Conservation (phyloP, 2,329 filamentous ascomycete species). For the Amauroascus verrucosus region DNA sequence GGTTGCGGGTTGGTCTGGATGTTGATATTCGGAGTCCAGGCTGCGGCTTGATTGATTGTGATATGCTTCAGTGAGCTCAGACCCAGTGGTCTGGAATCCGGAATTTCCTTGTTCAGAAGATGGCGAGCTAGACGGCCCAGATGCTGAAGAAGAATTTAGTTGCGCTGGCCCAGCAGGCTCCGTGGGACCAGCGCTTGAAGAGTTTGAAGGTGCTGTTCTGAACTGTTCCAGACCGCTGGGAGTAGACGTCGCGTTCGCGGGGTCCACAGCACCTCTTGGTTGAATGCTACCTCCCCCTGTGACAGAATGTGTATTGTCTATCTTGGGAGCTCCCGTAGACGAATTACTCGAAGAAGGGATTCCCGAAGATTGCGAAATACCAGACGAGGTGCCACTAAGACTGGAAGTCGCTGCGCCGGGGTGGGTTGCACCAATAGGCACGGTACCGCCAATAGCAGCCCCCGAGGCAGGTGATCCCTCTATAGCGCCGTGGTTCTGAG, state of each 20-base stretch:
- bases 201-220: constrained; percentile 16
- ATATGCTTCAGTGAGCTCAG: neutral
- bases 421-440: neutral
- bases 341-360: neutral
- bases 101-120: constrained; percentile 1
- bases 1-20: neutral
- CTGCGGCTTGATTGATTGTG: neutral
- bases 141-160: neutral
- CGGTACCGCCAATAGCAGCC: neutral
- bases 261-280: neutral
- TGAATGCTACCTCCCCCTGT: neutral
- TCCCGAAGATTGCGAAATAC: neutral
- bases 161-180: neutral
- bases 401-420: neutral
- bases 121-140: neutral
- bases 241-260: neutral
- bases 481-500: neutral
- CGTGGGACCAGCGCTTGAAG: constrained; percentile 21
- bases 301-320: neutral
- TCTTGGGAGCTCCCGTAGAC: neutral
- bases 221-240: constrained; percentile 6
- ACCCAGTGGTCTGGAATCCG: neutral
- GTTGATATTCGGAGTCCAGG: neutral
- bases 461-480: neutral
- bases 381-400: neutral